Evolutionary conservation across 2,329 filamentous ascomycete genomes (phyloP).

Genomic region (Teratosphaeria pseudoeucalypti): DNA sequence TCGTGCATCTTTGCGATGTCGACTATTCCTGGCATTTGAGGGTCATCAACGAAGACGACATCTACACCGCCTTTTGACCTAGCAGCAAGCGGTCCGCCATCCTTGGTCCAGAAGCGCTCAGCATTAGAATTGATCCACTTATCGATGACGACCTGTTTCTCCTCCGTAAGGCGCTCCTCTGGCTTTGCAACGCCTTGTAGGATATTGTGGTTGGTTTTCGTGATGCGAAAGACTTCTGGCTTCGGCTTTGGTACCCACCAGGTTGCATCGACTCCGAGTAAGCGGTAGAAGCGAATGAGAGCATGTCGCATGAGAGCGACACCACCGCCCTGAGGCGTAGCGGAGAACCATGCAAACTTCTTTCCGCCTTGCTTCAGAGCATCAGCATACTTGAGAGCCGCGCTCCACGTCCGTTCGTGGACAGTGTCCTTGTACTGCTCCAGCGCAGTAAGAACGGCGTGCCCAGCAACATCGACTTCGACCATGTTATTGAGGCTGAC

Average conservation of each 20-base stretch:
- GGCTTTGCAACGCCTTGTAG: conserved; percentile 65
- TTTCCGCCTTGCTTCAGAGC: conserved; percentile 53
- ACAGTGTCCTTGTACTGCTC: conserved; percentile 54
- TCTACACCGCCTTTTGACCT: conserved; percentile 63
- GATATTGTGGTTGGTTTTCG: conserved; percentile 83
- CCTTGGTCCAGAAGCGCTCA: conserved; percentile 60
- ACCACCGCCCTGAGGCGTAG: conserved; percentile 71
- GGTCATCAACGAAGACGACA: conserved; percentile 69
- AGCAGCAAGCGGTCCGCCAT: conserved; percentile 55
- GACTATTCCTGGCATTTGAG: conserved; percentile 73
- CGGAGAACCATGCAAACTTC: conserved; percentile 69
- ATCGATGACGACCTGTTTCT: conserved; percentile 53
- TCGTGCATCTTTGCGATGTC: conserved; percentile 61
- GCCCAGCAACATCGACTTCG: conserved; percentile 58
- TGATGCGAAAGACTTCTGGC: conserved; percentile 69
- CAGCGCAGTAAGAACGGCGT: conserved; percentile 48
- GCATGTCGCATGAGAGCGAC: conserved; percentile 76
- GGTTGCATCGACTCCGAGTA: conserved; percentile 56
- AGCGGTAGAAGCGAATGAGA: conserved; percentile 58
- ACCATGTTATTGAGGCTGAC: conserved; percentile 59
- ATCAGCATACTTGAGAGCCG: conserved; percentile 52
- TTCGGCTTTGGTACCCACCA: conserved; percentile 76
- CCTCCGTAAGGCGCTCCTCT: conserved; percentile 51
- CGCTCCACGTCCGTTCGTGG: conserved; percentile 51
- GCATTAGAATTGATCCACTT: conserved; percentile 68